A percentile compares a stretch with the other conserved stretches of the same genome.
Conservation (phyloP, 371 early-diverging fungal species). For the Syncephalastrum monosporum region DNA sequence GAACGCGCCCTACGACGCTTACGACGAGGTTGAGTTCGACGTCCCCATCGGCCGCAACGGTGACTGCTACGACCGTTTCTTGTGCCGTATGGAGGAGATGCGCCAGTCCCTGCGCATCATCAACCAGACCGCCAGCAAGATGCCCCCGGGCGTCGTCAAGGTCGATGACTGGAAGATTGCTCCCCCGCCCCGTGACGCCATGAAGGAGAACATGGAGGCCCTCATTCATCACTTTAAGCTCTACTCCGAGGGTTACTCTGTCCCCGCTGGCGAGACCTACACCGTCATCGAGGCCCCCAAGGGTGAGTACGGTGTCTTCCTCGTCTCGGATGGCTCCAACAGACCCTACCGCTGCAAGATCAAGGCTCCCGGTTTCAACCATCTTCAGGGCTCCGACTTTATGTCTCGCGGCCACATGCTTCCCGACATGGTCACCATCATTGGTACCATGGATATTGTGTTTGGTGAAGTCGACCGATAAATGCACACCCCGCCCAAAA, state of each 20-base stretch:
- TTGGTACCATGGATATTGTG: constrained; percentile 93
- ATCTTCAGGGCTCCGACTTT: constrained; percentile 88
- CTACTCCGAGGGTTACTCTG: constrained; percentile 96
- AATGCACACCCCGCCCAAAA: constrained; percentile 13
- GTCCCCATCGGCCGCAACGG: constrained; percentile 95
- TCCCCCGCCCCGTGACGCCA: constrained; percentile 92
- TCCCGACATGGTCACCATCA: constrained; percentile 95
- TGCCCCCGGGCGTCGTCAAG: constrained; percentile 93
- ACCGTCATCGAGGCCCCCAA: constrained; percentile 97
- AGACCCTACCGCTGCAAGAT: constrained; percentile 98
- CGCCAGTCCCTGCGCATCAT: constrained; percentile 95
- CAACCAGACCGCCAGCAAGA: constrained; percentile 90
- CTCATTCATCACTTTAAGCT: constrained; percentile 98
- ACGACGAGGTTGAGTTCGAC: constrained; percentile 93
- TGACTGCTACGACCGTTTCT: constrained; percentile 95
- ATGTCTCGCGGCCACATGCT: constrained; percentile 89
- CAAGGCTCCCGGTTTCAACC: constrained; percentile 94
- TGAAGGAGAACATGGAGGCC: constrained; percentile 99
- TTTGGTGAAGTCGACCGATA: constrained; percentile 91
- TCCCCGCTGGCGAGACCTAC: constrained; percentile 96
- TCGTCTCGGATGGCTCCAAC: constrained; percentile 88
- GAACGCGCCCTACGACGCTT: constrained; percentile 92
- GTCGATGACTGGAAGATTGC: constrained; percentile 97
- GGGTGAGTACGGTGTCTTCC: constrained; percentile 94
- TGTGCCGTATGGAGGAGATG: constrained; percentile 98